Base-by-base conservation (phyloP, 2,329 filamentous ascomycete genomes). In the Exophiala lecanii-corni region DNA sequence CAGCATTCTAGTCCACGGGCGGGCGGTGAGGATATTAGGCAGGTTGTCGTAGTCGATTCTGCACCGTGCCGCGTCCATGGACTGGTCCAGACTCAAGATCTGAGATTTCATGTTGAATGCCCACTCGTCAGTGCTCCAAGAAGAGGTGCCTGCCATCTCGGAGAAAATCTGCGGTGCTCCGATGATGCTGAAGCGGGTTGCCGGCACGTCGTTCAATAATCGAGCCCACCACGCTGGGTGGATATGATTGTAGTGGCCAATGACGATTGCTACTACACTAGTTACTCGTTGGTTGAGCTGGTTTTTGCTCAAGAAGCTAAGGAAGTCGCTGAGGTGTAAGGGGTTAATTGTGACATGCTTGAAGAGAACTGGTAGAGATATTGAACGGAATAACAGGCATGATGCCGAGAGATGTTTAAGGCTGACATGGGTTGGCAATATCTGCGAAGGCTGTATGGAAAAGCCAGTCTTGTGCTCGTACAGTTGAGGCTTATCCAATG, bases 151-250 rank as follows among this genome's bases (percentile, higher is more conserved):
- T 3, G 83, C 64, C 36, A 86, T 66, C 1, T 72, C 72, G 1
- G 81, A 79, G 5, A 89, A 68, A 13, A 79, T 75, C 3, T 73
- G 68, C 0, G 82, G 80, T 5, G 81, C 76, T 0, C 81, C 81
- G 35, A 81, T 61, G 41, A 84, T 64, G 5, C 75, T 76, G 45
- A 84, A 59, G 33, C 70, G 65, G 35, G 68, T 48, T 5, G 78
- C 69, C 21, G 48, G 45, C 5, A 83, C 60, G 13, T 69, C 59
- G 4, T 65, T 59, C 36, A 85, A 75, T 2, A 84, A 49, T 15
- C 67, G 67, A 42, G 67, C 66, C 81, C 77, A 85, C 55, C 76
- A 70, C 60, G 38, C 68, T 41, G 55, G 55, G 45, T 63, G 57
- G 57, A 21, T 61, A 54, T 21, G 72, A 69, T 37, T 66, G 65